Evolutionary conservation across 106 monocot species (phyloP).

Genomic region (Platanthera zijinensis): DNA sequence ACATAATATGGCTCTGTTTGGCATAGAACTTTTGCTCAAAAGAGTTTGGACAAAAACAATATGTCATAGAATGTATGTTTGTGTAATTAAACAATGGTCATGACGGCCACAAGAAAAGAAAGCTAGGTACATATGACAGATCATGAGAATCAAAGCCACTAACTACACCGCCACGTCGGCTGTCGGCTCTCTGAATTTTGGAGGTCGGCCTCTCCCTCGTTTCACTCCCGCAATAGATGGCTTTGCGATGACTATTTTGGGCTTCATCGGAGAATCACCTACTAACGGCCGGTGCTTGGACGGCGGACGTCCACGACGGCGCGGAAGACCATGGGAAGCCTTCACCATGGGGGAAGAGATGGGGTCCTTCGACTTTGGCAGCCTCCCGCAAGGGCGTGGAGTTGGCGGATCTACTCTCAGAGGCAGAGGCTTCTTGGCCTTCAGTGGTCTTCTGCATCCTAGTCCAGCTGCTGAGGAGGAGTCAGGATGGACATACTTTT

Average conservation of each 20-base stretch:
- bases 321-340: constrained; percentile 10
- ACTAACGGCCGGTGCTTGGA: constrained; percentile 5
- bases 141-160: not conserved
- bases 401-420: not conserved
- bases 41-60: too few relatives aligned
- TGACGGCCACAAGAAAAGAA: too few relatives aligned
- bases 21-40: too few relatives aligned
- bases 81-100: too few relatives aligned
- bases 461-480: not conserved
- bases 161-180: not conserved
- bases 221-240: constrained; percentile 8
- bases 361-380: constrained; percentile 31
- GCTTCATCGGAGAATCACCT: not conserved
- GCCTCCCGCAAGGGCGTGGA: constrained; percentile 23
- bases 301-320: constrained; percentile 14
- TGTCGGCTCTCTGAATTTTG: constrained; percentile 23
- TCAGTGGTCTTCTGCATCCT: constrained; percentile 25
- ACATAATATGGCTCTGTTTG: too few relatives aligned
- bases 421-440: constrained; percentile 10
- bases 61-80: too few relatives aligned
- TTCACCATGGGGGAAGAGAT: constrained; percentile 12
- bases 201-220: constrained; percentile 45
- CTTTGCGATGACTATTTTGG: not conserved
- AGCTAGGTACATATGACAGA: too few relatives aligned
- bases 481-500: constrained; percentile 29